A percentile compares a stretch with the other conserved stretches of the same genome.
phyloP scores from a whole-genome alignment of 2,329 filamentous ascomycete species.

The Bipolaris sorokiniana region DNA sequence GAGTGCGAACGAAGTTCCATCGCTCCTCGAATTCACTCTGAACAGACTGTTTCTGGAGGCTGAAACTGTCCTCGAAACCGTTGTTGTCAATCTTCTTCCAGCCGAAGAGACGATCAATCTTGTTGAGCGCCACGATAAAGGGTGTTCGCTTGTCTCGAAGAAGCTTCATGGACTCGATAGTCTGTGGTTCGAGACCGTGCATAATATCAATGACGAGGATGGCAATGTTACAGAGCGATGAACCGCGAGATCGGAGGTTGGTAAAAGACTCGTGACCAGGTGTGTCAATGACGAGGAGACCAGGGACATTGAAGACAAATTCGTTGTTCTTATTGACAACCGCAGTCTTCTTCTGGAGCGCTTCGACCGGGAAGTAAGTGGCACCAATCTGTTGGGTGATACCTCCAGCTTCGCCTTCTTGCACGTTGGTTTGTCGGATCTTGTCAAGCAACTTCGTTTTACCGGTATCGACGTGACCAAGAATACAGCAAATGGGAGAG shows the following conservation, averaged over 20 bases:
- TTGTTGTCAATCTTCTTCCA: conserved; percentile 99
- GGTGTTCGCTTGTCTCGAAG: conserved; percentile 93
- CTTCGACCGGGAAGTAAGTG: conserved; percentile 96
- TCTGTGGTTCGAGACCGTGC: conserved; percentile 98
- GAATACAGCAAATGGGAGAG: conserved; percentile 98
- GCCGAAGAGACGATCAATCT: conserved; percentile 98
- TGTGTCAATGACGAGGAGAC: conserved; percentile 95
- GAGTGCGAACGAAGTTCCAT: conserved; percentile 87
- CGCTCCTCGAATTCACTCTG: conserved; percentile 94
- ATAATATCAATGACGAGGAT: conserved; percentile 99
- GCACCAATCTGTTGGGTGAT: conserved; percentile 99
- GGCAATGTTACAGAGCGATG: conserved; percentile 98
- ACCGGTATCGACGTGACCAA: conserved; percentile 99
- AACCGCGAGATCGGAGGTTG: conserved; percentile 94
- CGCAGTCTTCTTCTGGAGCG: conserved; percentile 87
- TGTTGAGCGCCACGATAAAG: conserved; percentile 98
- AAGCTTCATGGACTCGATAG: conserved; percentile 93
- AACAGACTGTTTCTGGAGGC: conserved; percentile 87
- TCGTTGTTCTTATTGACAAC: conserved; percentile 89
- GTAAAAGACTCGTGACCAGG: conserved; percentile 99
- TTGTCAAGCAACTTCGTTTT: conserved; percentile 99
- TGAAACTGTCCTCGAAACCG: conserved; percentile 91
- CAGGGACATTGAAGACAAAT: conserved; percentile 97
- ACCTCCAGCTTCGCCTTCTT: conserved; percentile 98
- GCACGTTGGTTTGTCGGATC: conserved; percentile 96